Evolutionary conservation across 192 early-diverging fungal genomes (phyloP), one percentile per base, ranked within the genome.

Genomic region (Coemansia reversa): DNA sequence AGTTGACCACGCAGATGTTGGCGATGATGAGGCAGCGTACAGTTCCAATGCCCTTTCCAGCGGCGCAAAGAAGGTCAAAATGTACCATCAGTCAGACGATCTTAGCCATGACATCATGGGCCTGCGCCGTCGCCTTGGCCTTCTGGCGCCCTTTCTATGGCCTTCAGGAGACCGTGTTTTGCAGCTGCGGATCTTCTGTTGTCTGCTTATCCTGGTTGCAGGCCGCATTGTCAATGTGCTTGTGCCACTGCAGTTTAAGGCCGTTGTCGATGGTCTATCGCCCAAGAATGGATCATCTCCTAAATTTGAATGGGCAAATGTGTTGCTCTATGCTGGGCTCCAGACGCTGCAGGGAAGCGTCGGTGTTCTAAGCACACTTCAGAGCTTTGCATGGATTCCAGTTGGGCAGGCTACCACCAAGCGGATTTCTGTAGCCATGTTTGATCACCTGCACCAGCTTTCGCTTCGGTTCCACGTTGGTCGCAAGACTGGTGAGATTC

Each of bases 401-500:
- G 89, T 99, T 8, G 88, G 90, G 16, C 94, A 98, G 75, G 91
- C 89, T 72, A 97, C 94, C 12, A 95, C 93, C 16, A 88, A 93
- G 51, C 86, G 93, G 54, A 85, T 99, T n/a, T 93, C 94, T 14
- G 85, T 98, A 9, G 84, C 83, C 20, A 94, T 96, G 86, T 93
- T 99, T 51, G 81, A 85, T 33, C 97, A 99, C 65, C 72, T 96
- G 62, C 95, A 95, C 72, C 85, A 71, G 23, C 86, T 99, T 27
- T 94, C 93, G 7, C 83, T 98, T 19, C 86, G 89, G 22, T 99
- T 92, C 74, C 96, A 98, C 62, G 87, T 98, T 51, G 91, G 90
- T 66, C 88, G 95, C 58, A 97, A 97, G 66, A 98, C 96, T 0
- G 93, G 94, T 49, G 94, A 98, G 70, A 86, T 97, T 9, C 86